Conservation (phyloP, 768 basidiomycete species). For the Rhizopogon vulgaris region DNA sequence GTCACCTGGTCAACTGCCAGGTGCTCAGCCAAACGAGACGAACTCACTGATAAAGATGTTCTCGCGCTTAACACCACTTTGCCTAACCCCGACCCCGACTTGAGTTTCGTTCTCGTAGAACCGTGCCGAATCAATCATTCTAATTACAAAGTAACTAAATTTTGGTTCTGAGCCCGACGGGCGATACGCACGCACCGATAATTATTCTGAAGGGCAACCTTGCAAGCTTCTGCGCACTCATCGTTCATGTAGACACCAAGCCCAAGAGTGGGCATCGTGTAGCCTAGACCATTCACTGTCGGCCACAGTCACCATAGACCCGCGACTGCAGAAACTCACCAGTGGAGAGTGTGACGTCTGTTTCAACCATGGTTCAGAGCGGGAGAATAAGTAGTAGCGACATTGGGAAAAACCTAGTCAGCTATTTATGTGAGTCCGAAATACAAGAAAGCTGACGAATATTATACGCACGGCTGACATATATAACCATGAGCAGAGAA, state of each 20-base stretch:
- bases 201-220: conserved; percentile 5
- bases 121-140: conserved; percentile 54
- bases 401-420: neutral
- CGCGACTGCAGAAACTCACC: neutral
- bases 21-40: neutral
- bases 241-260: conserved; percentile 9
- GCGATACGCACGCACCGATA: conserved; percentile 5
- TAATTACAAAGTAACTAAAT: neutral
- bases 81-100: conserved; percentile 47
- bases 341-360: neutral
- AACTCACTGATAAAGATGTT: conserved; percentile 56
- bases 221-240: conserved; percentile 6
- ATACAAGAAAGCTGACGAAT: neutral
- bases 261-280: conserved; percentile 11
- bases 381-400: no score
- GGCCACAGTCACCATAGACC: no score
- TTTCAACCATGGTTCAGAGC: neutral
- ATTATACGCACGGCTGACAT: neutral
- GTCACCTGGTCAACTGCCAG: neutral
- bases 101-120: conserved; percentile 52
- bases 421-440: neutral
- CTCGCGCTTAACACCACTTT: conserved; percentile 42
- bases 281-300: neutral
- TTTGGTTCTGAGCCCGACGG: neutral
- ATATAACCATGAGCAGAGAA: no score